A percentile compares a stretch with the other conserved stretches of the same genome.
Conservation (phyloP, 176 grass and related monocot genomes). For the Poa annua region DNA sequence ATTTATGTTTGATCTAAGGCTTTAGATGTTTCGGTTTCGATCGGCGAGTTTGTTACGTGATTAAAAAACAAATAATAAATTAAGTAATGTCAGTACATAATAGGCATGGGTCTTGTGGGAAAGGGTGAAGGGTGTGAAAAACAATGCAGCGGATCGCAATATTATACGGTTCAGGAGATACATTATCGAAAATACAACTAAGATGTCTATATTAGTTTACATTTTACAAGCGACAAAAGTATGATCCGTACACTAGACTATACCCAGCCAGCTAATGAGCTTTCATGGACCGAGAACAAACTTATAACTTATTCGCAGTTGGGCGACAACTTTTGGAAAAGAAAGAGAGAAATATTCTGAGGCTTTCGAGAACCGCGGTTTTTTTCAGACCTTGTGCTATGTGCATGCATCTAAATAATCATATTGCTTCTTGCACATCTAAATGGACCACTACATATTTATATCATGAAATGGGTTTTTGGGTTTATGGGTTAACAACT, state of each 20-base stretch:
- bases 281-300: constrained; percentile 28
- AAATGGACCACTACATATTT: background rate
- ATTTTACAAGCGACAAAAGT: background rate
- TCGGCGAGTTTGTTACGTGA: too few relatives aligned
- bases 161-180: background rate
- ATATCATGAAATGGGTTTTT: background rate
- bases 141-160: accelerated
- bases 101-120: background rate
- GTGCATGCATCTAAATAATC: background rate
- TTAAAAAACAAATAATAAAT: background rate
- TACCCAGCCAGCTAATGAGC: accelerated
- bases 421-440: constrained; percentile 30
- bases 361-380: background rate
- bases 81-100: background rate
- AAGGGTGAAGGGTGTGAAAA: background rate
- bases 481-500: background rate
- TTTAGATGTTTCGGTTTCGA: too few relatives aligned
- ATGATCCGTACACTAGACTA: accelerated
- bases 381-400: constrained; percentile 17
- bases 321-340: background rate
- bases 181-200: background rate
- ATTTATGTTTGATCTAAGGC: too few relatives aligned
- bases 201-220: background rate
- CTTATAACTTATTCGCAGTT: background rate
- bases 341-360: background rate